Percentiles rank a stretch among this genome's conserved stretches.
phyloP scores from a whole-genome alignment of 306 rosid genomes.

The Trifolium repens region DNA sequence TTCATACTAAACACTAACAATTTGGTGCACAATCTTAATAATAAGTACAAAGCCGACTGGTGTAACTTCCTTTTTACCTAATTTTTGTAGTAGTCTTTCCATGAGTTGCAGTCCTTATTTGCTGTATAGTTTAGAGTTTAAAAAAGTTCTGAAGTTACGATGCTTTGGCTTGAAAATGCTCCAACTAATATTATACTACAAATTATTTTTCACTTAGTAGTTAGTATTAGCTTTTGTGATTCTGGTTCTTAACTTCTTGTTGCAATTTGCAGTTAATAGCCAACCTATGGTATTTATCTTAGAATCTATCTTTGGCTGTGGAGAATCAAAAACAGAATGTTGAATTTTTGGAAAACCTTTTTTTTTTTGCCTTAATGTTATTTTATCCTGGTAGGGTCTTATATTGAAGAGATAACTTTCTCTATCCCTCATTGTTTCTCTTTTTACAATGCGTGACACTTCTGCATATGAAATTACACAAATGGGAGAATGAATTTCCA shows the following conservation, averaged over 20 bases:
- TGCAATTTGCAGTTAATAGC: not conserved
- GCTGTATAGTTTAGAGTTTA: not conserved
- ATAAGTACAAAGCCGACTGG: too few species aligned
- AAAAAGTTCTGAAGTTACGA: not conserved
- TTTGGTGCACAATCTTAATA: too few species aligned
- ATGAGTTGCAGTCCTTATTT: conserved; percentile 9
- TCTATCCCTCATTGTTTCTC: too few species aligned
- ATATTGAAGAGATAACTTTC: too few species aligned
- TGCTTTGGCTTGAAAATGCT: conserved; percentile 12
- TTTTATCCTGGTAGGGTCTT: too few species aligned
- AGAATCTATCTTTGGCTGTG: conserved; percentile 10
- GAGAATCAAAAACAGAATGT: not conserved
- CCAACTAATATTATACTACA: not conserved
- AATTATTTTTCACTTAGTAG: not conserved
- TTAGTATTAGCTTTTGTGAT: not conserved
- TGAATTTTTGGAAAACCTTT: not conserved
- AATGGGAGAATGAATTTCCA: conserved; percentile 1
- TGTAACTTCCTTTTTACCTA: too few species aligned
- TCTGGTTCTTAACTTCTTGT: conserved; percentile 1
- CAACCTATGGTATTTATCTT: not conserved
- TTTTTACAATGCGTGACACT: not conserved
- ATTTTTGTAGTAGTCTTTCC: conserved; percentile 15
- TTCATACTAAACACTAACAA: not conserved
- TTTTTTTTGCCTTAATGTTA: not conserved
- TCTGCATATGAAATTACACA: conserved; percentile 1